phyloP scores from a whole-genome alignment of 495 filamentous ascomycete species.

The Ascobolus immersus region DNA sequence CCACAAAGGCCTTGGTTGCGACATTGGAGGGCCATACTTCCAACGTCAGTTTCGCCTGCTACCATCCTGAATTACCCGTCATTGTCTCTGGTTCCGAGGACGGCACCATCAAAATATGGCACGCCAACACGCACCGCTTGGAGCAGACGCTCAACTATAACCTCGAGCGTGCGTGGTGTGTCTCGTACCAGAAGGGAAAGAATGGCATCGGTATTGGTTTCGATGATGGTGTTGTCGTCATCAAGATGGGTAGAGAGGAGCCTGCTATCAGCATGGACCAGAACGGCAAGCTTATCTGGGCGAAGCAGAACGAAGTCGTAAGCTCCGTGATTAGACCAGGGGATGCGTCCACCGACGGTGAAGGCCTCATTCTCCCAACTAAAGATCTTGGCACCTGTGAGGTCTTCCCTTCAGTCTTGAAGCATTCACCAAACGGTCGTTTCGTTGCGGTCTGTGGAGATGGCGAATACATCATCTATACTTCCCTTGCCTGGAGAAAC shows the following conservation, averaged over 20 bases:
- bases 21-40: slow-evolving; percentile 92
- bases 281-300: slow-evolving; percentile 88
- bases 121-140: slow-evolving; percentile 83
- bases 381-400: slow-evolving; percentile 92
- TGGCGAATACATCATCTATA: slow-evolving; percentile 97
- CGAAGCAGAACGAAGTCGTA: slow-evolving; percentile 76
- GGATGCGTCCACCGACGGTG: slow-evolving; percentile 39
- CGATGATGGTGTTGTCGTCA: slow-evolving; percentile 90
- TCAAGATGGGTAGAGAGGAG: slow-evolving; percentile 93
- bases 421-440: slow-evolving; percentile 89
- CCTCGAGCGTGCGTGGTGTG: slow-evolving; percentile 90
- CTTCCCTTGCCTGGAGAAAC: slow-evolving; percentile 86
- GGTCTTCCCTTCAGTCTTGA: slow-evolving; percentile 79
- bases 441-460: slow-evolving; percentile 95
- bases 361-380: slow-evolving; percentile 57
- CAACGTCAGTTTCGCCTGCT: slow-evolving; percentile 98
- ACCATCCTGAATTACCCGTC: slow-evolving; percentile 86
- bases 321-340: slow-evolving; percentile 86
- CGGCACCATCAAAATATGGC: slow-evolving; percentile 95
- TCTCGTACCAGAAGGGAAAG: slow-evolving; percentile 74
- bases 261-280: slow-evolving; percentile 92
- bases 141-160: slow-evolving; percentile 93
- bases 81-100: slow-evolving; percentile 99
- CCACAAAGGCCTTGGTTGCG: slow-evolving; percentile 86
- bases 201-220: slow-evolving; percentile 91